These are phyloP conservation scores for Phytopythium montanum DNA, from an alignment of 352 stramenopile species.

Conservation along the genomic window DNA sequence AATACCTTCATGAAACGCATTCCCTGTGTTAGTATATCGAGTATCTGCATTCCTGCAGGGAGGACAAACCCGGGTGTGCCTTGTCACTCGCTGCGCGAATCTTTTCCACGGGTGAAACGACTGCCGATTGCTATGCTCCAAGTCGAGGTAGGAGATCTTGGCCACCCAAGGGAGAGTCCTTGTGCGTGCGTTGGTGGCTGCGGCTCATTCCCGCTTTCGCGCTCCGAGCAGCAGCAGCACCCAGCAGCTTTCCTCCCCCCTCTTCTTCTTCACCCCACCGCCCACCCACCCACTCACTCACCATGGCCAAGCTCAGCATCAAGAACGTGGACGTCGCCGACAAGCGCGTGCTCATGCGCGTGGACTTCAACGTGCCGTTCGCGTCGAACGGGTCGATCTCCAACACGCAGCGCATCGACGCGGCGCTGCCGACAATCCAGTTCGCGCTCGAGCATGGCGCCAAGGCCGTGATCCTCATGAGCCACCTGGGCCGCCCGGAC, in stretches of 20 bases:
- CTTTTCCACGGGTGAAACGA: not conserved
- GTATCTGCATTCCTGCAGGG: too few relatives aligned
- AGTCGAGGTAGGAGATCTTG: not conserved
- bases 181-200: not conserved
- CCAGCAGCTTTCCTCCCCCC: constrained; percentile 9
- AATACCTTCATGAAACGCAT: too few relatives aligned
- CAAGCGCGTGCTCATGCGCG: constrained; percentile 98
- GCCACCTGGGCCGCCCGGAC: constrained; percentile 68
- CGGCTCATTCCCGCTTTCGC: constrained; percentile 3
- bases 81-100: constrained; percentile 1
- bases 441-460: constrained; percentile 97
- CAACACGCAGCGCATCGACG: constrained; percentile 99
- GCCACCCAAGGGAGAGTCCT: not conserved
- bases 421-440: constrained; percentile 95
- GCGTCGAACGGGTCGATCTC: constrained; percentile 90
- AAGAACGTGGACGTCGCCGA: constrained; percentile 93
- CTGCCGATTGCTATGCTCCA: not conserved
- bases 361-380: constrained; percentile 99
- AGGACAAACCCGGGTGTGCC: too few relatives aligned
- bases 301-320: constrained; percentile 82
- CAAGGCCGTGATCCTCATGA: constrained; percentile 81
- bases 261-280: not conserved
- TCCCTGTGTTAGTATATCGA: too few relatives aligned
- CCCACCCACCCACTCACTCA: constrained; percentile 19
- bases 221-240: constrained; percentile 2